Evolutionary conservation across 345 rosid species (phyloP).

Genomic region (Lumnitzera littorea): DNA sequence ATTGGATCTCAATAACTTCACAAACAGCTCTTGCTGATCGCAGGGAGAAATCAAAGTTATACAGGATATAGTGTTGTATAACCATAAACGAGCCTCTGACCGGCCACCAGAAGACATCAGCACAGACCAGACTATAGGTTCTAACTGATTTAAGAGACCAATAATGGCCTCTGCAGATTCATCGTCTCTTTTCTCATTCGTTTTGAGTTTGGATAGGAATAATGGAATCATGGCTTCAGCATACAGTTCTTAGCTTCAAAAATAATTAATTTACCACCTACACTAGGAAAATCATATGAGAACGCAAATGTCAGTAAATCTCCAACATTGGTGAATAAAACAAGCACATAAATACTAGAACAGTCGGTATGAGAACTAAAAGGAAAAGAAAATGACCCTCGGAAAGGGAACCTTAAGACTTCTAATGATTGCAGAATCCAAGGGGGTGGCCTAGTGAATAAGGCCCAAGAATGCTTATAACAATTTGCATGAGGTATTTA

Average conservation of each 20-base stretch:
- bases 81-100: slow-evolving; percentile 88
- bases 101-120: slow-evolving; percentile 47
- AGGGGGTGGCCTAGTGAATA: too few relatives aligned
- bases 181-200: slow-evolving; percentile 21
- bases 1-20: slow-evolving; percentile 42
- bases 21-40: slow-evolving; percentile 45
- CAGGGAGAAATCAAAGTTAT: slow-evolving; percentile 31
- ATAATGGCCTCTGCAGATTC: slow-evolving; percentile 25
- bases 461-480: too few relatives aligned
- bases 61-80: slow-evolving; percentile 45
- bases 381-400: too few relatives aligned
- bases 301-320: too few relatives aligned
- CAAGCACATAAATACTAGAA: too few relatives aligned
- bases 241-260: not conserved
- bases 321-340: too few relatives aligned
- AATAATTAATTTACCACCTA: too few relatives aligned
- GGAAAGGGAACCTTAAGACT: too few relatives aligned
- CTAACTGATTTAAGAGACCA: slow-evolving; percentile 40
- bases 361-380: too few relatives aligned
- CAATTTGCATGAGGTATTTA: too few relatives aligned
- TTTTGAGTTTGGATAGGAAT: slow-evolving; percentile 40
- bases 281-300: too few relatives aligned
- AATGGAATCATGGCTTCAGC: slow-evolving; percentile 31
- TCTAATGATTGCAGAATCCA: too few relatives aligned
- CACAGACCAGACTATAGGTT: slow-evolving; percentile 50